Conservation (phyloP, 1,284 basidiomycete genomes). For the Fomitopsis schrenkii region DNA sequence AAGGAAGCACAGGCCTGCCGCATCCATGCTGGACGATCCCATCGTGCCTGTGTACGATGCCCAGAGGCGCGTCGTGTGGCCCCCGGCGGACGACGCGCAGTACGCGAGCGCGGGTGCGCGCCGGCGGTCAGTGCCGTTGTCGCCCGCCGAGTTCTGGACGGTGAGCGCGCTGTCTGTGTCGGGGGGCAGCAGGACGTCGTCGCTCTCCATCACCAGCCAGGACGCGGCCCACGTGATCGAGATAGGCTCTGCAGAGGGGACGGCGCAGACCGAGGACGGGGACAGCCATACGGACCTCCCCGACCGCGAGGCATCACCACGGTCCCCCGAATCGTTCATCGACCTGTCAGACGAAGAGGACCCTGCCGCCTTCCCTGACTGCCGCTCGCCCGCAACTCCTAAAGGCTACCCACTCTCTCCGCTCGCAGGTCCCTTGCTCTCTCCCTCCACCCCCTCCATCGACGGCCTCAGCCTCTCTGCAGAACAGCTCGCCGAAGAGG, state of each 20-base stretch:
- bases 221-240: slow-evolving; percentile 19
- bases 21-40: slow-evolving; percentile 37
- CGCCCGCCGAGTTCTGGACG: slow-evolving; percentile 32
- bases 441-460: slow-evolving; percentile 36
- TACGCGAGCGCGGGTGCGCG: slow-evolving; percentile 32
- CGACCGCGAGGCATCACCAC: slow-evolving; percentile 10
- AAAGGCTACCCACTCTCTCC: slow-evolving; percentile 17
- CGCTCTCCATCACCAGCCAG: not conserved
- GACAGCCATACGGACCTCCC: slow-evolving; percentile 8
- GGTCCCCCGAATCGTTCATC: slow-evolving; percentile 55
- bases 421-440: slow-evolving; percentile 12
- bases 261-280: slow-evolving; percentile 18
- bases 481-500: slow-evolving; percentile 52
- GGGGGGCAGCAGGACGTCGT: not conserved
- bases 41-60: slow-evolving; percentile 12
- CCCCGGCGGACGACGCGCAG: slow-evolving; percentile 30
- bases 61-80: slow-evolving; percentile 20
- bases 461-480: slow-evolving; percentile 40
- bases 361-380: slow-evolving; percentile 21
- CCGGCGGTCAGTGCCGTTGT: slow-evolving; percentile 49
- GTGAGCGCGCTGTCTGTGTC: slow-evolving; percentile 5
- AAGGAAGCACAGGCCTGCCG: slow-evolving; percentile 31
- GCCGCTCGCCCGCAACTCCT: slow-evolving; percentile 26
- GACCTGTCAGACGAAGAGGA: slow-evolving; percentile 63
- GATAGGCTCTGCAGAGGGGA: slow-evolving; percentile 19